These are phyloP conservation scores for Rhodotorula diobovata DNA, from an alignment of 768 basidiomycete species.

Conservation along the genomic window DNA sequence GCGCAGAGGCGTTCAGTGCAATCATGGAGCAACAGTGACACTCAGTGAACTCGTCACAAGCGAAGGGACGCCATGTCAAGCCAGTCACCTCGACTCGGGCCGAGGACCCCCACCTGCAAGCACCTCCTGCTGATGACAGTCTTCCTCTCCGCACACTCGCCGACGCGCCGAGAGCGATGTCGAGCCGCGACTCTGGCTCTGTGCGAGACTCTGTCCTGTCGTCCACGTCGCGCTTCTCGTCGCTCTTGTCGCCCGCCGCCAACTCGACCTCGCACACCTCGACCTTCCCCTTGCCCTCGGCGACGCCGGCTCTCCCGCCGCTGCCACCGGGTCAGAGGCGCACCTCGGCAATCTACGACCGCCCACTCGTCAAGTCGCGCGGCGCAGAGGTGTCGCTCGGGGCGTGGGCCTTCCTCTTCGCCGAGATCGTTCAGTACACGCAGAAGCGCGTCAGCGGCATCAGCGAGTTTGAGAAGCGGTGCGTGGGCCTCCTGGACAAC, in stretches of 20 bases:
- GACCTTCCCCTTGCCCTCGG: slow-evolving; percentile 10
- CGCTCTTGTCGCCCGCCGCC: slow-evolving; percentile 10
- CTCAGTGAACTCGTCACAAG: too few species aligned
- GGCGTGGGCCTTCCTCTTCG: slow-evolving; percentile 85
- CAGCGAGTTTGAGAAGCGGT: slow-evolving; percentile 91
- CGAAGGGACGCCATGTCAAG: too few species aligned
- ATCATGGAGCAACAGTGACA: too few species aligned
- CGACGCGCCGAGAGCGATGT: not conserved
- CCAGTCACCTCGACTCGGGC: too few species aligned
- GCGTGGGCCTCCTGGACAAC: slow-evolving; percentile 34
- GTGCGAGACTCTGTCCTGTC: slow-evolving; percentile 19
- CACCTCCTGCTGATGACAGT: not conserved
- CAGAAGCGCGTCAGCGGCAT: slow-evolving; percentile 93
- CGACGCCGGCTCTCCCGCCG: not conserved
- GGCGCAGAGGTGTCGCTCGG: slow-evolving; percentile 74
- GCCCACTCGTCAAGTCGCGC: slow-evolving; percentile 80
- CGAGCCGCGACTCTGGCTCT: slow-evolving; percentile 27
- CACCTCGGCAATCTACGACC: slow-evolving; percentile 64
- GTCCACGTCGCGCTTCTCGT: slow-evolving; percentile 26
- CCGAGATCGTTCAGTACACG: slow-evolving; percentile 89
- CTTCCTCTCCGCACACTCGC: not conserved
- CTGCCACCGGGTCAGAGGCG: slow-evolving; percentile 12
- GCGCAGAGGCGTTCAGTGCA: too few species aligned
- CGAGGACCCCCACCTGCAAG: not conserved
- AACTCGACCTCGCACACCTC: slow-evolving; percentile 1